Conservation (phyloP, 768 basidiomycete species). For the Mycena metata region DNA sequence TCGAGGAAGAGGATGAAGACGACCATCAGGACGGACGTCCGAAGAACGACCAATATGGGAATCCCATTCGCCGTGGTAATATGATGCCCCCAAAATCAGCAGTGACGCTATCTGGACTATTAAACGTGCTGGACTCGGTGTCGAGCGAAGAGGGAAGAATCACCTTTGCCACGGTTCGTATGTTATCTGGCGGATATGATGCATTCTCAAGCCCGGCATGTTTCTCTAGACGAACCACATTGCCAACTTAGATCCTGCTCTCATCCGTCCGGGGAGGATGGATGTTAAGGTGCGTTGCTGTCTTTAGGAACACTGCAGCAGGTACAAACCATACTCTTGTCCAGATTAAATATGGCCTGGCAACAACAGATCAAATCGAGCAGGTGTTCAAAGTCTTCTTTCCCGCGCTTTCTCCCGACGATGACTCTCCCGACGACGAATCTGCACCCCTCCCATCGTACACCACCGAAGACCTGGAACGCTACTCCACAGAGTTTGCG, state of each 20-base stretch:
- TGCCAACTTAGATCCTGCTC: conserved; percentile 28
- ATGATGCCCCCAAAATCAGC: conserved; percentile 24
- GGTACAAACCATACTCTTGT: neutral
- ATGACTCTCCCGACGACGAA: neutral
- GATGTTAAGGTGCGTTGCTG: conserved; percentile 32
- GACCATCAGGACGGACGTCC: neutral
- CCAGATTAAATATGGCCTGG: conserved; percentile 35
- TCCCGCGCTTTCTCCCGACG: conserved; percentile 1
- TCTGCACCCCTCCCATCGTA: neutral
- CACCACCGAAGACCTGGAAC: neutral
- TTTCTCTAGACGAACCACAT: conserved; percentile 36
- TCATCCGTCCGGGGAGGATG: conserved; percentile 36
- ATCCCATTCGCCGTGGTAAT: neutral
- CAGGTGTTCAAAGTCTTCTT: conserved; percentile 28
- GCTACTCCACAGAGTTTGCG: conserved; percentile 16
- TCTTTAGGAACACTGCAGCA: too few species aligned
- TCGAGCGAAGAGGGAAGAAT: conserved; percentile 27
- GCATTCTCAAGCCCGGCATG: too few species aligned
- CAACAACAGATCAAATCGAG: conserved; percentile 23
- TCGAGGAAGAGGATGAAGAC: conserved; percentile 25
- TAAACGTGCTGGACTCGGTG: conserved; percentile 31
- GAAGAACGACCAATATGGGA: conserved; percentile 18
- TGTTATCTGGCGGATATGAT: too few species aligned
- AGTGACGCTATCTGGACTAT: conserved; percentile 22
- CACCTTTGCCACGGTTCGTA: conserved; percentile 29